Evolutionary conservation across 176 grass and related monocot species (phyloP).

Genomic region (Stipa capillata): DNA sequence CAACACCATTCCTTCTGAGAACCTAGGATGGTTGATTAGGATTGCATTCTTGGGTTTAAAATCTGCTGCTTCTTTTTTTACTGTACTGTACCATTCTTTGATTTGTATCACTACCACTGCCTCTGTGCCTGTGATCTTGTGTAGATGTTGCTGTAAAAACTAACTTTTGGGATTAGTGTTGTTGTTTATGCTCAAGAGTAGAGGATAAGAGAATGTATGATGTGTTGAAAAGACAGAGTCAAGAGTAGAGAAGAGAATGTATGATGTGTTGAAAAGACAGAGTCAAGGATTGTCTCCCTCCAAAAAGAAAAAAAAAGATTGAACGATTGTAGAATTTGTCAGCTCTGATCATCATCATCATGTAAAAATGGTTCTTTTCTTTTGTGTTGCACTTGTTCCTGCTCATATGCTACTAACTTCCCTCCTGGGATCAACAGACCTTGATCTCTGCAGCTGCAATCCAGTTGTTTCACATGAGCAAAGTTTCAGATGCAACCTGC

Average conservation of each 20-base stretch:
- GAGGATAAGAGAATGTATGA: background rate
- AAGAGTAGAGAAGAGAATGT: too few species aligned
- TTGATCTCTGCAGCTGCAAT: background rate
- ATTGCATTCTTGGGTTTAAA: background rate
- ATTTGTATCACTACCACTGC: background rate
- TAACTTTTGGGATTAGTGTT: slow-evolving; percentile 11
- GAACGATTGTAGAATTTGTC: background rate
- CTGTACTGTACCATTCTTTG: too few species aligned
- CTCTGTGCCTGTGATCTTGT: background rate
- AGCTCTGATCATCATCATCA: background rate
- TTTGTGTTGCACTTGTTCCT: too few species aligned
- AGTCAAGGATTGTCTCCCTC: too few species aligned
- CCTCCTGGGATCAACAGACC: too few species aligned
- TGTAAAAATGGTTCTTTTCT: background rate
- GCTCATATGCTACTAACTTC: too few species aligned
- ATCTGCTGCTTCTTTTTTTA: background rate
- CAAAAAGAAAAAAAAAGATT: too few species aligned
- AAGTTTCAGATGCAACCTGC: too few species aligned
- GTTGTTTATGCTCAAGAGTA: slow-evolving; percentile 7
- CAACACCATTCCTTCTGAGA: too few species aligned
- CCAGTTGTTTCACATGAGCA: too few species aligned
- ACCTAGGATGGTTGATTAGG: background rate
- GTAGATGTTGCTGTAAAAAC: slow-evolving; percentile 29
- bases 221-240: background rate
- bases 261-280: too few species aligned